Base-by-base conservation (phyloP, 2,329 filamentous ascomycete genomes). In the Diaporthe amygdali region DNA sequence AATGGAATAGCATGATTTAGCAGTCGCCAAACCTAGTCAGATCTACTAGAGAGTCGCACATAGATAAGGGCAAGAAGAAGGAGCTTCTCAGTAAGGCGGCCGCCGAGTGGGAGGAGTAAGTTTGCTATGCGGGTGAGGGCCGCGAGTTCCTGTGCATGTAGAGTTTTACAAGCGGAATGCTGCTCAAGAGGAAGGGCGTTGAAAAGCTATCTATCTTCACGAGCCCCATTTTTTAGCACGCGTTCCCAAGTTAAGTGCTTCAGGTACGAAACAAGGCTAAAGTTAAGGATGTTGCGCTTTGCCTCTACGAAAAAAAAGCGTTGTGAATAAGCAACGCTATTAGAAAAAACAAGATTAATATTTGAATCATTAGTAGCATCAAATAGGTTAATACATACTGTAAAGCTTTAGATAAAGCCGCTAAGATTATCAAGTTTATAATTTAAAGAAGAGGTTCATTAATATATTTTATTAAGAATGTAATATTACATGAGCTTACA, bases 261-360 rank as follows among this genome's bases (percentile, higher is more conserved):
- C 70, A 72, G 51, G 68, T 61, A 12, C 68, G 68, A 10, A 72
- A 69, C n/a, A 47, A 49, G 30, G 67, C 46, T 9, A 49, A 72
- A 49, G 52, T 72, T 9, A 66, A 68, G 12, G 70, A 72, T 25
- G 66, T 34, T 25, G 47, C 70, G 2, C 56, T 61, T 5, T 63
- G 59, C 17, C n/a, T 63, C 27, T 64, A 54, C 25, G 49, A 51
- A 22, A 47, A 69, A n/a, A 59, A 56, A 32, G 55, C 66, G 9
- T 22, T 72, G 55, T 72, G 70, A 66, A 72, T 70, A 49, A 72
- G 67, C 56, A 69, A 72, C 41, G 46, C 66, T 9, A 66, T 72
- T 8, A 27, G 34, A 10, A 66, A 72, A 22, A 32, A 66, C 17
- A 46, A n/a, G 20, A 41, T n/a, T 8, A 22, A 30, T 20, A n/a